A percentile compares a stretch with the other conserved stretches of the same genome.
phyloP scores from a whole-genome alignment of 768 basidiomycete species.

The Leccinum broughii region DNA sequence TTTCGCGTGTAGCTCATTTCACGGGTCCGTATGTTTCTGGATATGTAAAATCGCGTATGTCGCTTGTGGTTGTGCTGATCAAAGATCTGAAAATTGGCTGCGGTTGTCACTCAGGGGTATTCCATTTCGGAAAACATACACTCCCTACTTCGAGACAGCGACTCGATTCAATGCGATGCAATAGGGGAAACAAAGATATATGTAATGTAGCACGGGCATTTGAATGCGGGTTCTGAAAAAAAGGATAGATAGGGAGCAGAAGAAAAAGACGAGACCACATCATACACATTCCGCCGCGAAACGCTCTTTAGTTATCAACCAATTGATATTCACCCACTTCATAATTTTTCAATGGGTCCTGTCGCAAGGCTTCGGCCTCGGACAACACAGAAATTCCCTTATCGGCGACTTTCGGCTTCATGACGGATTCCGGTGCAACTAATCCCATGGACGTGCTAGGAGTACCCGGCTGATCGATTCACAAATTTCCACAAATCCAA shows the following conservation, averaged over 20 bases:
- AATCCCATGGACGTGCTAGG: slow-evolving; percentile 31
- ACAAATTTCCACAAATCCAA: slow-evolving; percentile 3
- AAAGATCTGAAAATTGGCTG: slow-evolving; percentile 11
- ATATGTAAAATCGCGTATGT: neutral
- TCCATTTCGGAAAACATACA: slow-evolving; percentile 5
- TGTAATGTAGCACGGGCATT: neutral
- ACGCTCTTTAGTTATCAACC: slow-evolving; percentile 24
- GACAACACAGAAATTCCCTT: slow-evolving; percentile 47
- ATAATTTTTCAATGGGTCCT: slow-evolving; percentile 82
- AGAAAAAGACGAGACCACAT: slow-evolving; percentile 2
- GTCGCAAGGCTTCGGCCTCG: slow-evolving; percentile 77
- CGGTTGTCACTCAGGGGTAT: slow-evolving; percentile 20
- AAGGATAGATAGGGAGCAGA: slow-evolving; percentile 19
- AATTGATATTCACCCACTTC: slow-evolving; percentile 22
- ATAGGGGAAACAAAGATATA: slow-evolving; percentile 1
- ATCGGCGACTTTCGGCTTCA: slow-evolving; percentile 58
- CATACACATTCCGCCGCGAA: slow-evolving; percentile 1
- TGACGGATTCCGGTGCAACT: slow-evolving; percentile 54
- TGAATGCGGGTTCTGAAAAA: neutral
- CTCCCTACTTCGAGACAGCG: neutral
- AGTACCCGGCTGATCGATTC: slow-evolving; percentile 20
- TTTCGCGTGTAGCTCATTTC: slow-evolving; percentile 53
- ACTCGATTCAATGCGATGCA: neutral
- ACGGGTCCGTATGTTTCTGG: neutral
- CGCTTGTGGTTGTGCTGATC: slow-evolving; percentile 4